Base-by-base conservation (phyloP, 1,139 yeast genomes). In the Diutina sp. region DNA sequence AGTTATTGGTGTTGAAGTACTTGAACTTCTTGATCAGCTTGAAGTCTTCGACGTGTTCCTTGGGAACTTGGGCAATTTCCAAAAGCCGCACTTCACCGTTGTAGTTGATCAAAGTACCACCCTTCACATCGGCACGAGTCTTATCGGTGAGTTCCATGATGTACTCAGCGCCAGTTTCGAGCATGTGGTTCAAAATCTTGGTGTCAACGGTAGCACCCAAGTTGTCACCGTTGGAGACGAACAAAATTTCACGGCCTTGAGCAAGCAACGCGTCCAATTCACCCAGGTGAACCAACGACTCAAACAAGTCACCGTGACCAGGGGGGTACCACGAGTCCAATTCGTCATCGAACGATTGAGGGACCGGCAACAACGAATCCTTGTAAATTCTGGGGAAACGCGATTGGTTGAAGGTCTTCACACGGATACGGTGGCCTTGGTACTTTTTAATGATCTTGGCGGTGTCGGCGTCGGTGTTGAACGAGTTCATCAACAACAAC, bases 121-220 rank as follows among this genome's bases (percentile, higher is more conserved):
- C 99, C 77, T 93, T 93, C 67, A 93, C 99, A 72, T 93, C 99
- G 55, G 99, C 99, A 73, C 99, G 86, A 57, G 99, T 93, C 79
- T 93, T 93, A 75, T 93, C 96, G 59, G 99, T 95, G 71, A 93
- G 83, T 76, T 93, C 99, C 99, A 93, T 93, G 66, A 93, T 85
- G 72, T 91, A 93, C 76, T 95, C 98, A 58, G 97, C 84, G 57
- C 86, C 86, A 54, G 96, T 82, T 66, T 88, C 95, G 62, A 90
- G 74, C 96, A 93, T 91, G 77, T 93, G 97, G 71, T 87, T 84
- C 69, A 93, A 80, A 63, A 93, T 89, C 72, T 87, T 85, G 66
- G 90, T 79, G 70, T 95, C 98, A 57, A 93, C 99, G 47, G 97
- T 95, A 56, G 99, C 99, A 67, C 99, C 99, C 71, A 93, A 80